Evolutionary conservation across 192 early-diverging fungal genomes (phyloP).

Genomic region (Chytriomyces hyalinus): DNA sequence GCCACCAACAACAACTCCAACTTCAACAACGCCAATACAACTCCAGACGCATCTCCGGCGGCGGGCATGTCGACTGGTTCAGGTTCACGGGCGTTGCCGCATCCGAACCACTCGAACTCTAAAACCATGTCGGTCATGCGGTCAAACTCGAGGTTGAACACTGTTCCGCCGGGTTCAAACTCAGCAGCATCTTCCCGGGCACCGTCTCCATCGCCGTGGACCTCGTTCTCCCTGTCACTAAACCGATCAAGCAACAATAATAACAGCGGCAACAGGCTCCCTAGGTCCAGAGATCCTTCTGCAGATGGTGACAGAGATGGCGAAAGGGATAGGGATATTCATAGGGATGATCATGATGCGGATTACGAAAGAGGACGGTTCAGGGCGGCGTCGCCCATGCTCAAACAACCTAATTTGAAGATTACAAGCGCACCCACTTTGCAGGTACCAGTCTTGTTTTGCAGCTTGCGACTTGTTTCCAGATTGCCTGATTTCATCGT

Average conservation of each 20-base stretch:
- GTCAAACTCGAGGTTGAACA: not conserved
- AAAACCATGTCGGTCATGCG: not conserved
- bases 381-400: not conserved
- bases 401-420: not conserved
- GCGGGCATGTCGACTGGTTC: not conserved
- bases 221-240: not conserved
- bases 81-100: not conserved
- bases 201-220: not conserved
- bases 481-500: not conserved
- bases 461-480: not conserved
- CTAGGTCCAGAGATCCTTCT: not conserved
- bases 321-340: not conserved
- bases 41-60: not conserved
- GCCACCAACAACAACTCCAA: not conserved
- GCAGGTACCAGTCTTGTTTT: not conserved
- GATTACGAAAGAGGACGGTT: too few species aligned
- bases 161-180: not conserved
- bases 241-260: not conserved
- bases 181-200: not conserved
- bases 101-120: not conserved
- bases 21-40: not conserved
- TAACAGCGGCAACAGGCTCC: not conserved
- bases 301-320: not conserved
- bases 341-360: too few species aligned
- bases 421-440: not conserved